Conservation (phyloP, 371 early-diverging fungal genomes). For the Mortierella sp. region DNA sequence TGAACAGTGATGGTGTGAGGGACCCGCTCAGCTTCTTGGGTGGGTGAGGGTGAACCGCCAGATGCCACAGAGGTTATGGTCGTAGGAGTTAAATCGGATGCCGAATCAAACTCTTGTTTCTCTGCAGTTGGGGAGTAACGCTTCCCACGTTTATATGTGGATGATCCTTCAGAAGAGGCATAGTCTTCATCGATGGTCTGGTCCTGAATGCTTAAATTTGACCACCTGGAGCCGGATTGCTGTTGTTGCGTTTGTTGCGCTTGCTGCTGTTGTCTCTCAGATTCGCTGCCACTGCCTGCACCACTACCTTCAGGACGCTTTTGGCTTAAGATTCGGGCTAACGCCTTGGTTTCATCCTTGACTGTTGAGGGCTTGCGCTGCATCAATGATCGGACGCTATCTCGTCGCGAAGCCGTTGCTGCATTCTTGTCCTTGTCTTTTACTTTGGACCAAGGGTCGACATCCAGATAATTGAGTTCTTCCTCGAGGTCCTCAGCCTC, state of each 20-base stretch:
- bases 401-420: constrained; percentile 21
- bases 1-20: constrained; percentile 52
- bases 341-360: constrained; percentile 55
- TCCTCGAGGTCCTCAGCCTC: constrained; percentile 44
- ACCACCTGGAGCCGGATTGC: constrained; percentile 12
- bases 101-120: constrained; percentile 25
- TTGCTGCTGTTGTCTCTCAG: constrained; percentile 16
- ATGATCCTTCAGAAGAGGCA: constrained; percentile 39
- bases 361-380: constrained; percentile 54
- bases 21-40: constrained; percentile 27
- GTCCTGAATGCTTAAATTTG: constrained; percentile 27
- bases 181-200: constrained; percentile 51
- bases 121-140: constrained; percentile 10
- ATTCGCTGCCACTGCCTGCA: constrained; percentile 20
- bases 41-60: background rate
- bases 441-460: constrained; percentile 56
- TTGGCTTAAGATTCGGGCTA: constrained; percentile 51
- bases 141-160: constrained; percentile 13
- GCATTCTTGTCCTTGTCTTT: constrained; percentile 39
- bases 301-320: constrained; percentile 22
- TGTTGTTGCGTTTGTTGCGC: constrained; percentile 4
- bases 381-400: constrained; percentile 52
- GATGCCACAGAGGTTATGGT: constrained; percentile 12
- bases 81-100: constrained; percentile 1
- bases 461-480: constrained; percentile 52